These are phyloP conservation scores for Dimargaris xerosporica DNA, from an alignment of 192 early-diverging fungal genomes.

Conservation along the genomic window DNA sequence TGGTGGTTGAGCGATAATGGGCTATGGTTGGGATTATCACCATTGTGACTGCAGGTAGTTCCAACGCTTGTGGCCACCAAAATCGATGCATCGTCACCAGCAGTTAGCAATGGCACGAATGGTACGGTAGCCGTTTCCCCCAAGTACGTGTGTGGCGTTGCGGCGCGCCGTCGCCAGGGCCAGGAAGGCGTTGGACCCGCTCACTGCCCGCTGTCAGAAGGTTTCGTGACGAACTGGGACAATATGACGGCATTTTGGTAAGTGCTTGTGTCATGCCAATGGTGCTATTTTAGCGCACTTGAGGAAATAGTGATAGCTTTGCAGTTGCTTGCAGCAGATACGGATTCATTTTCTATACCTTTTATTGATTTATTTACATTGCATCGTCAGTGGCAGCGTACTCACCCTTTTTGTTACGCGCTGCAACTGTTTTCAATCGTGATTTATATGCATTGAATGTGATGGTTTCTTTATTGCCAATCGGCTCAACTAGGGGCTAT, in stretches of 20 bases:
- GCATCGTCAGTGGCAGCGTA: not conserved
- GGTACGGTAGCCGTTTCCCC: slow-evolving; percentile 12
- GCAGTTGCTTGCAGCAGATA: too few species aligned
- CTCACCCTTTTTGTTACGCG: not conserved
- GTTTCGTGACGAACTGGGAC: slow-evolving; percentile 54
- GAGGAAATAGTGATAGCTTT: too few species aligned
- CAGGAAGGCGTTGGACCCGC: slow-evolving; percentile 20
- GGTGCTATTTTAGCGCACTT: too few species aligned
- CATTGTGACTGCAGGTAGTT: slow-evolving; percentile 13
- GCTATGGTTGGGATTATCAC: not conserved
- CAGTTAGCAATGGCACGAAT: slow-evolving; percentile 6
- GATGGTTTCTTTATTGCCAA: not conserved
- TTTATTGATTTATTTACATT: too few species aligned
- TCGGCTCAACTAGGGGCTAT: slow-evolving; percentile 35
- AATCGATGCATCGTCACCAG: not conserved
- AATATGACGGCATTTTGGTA: slow-evolving; percentile 55
- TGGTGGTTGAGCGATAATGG: not conserved
- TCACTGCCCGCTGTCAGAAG: slow-evolving; percentile 35
- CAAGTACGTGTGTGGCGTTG: slow-evolving; percentile 24
- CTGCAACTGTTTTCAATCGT: not conserved
- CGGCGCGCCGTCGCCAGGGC: slow-evolving; percentile 19
- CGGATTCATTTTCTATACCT: too few species aligned
- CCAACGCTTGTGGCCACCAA: slow-evolving; percentile 16
- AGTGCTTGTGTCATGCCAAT: not conserved
- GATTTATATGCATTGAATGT: not conserved